Evolutionary conservation across 768 basidiomycete species (phyloP).

Genomic region (Tulasnella sp.): DNA sequence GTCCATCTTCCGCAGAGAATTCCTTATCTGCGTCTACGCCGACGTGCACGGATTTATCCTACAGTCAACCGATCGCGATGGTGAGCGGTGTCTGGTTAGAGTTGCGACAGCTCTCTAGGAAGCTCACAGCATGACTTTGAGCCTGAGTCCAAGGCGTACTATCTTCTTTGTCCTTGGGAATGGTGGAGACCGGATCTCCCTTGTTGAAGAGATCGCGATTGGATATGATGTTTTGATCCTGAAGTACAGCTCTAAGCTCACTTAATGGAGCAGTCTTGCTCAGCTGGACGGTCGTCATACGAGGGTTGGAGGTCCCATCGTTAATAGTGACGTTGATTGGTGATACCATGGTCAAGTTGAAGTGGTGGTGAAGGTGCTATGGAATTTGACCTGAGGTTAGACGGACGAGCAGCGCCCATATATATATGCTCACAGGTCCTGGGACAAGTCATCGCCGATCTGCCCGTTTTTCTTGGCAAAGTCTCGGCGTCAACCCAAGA

Average conservation of each 20-base stretch:
- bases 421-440: too few relatives aligned
- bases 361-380: too few relatives aligned
- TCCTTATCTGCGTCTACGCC: neutral
- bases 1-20: neutral
- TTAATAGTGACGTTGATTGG: neutral
- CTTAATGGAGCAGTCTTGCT: neutral
- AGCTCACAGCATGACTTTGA: neutral
- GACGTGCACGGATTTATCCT: neutral
- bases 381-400: too few relatives aligned
- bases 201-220: neutral
- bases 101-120: neutral
- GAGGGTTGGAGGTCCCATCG: neutral
- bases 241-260: neutral
- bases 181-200: neutral
- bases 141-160: neutral
- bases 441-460: too few relatives aligned
- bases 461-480: too few relatives aligned
- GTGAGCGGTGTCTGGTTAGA: neutral
- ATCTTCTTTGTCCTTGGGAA: neutral
- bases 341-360: neutral
- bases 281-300: neutral
- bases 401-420: too few relatives aligned
- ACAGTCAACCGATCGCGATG: neutral
- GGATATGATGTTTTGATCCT: neutral
- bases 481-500: too few relatives aligned